Base-by-base conservation (phyloP, 192 early-diverging fungal species). In the Coemansia sp. region DNA sequence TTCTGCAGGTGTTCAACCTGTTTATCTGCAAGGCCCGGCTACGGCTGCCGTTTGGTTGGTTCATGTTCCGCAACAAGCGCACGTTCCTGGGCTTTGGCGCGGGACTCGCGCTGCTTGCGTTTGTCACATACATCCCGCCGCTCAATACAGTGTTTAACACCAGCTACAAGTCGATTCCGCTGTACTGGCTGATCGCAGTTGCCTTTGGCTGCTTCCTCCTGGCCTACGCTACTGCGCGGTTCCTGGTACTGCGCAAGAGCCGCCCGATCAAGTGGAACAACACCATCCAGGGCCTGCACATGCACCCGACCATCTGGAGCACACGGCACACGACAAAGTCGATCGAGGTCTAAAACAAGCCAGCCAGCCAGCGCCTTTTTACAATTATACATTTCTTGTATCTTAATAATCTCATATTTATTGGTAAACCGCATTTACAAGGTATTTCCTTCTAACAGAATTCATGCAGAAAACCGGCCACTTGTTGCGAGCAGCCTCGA, bases 1-100 rank as follows among this genome's bases (percentile, higher is more conserved):
- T 80, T 20, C 83, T 88, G 80, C 96, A 98, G 72, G 88, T 92
- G 63, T 96, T 94, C 86, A 98, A 98, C 83, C 69, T 95, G 85
- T 97, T 98, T 73, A 91, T 91, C 18, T 92, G 90, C 83, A 98
- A 97, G 85, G 88, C 90, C 48, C 73, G 90, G 14, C 82, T 89
- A 57, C 77, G 84, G 5, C 64, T 94, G 62, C 94, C 93, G 18
- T 89, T 95, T 68, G 91, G 92, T 8, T 76, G 67, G 64, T 90
- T 90, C 74, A 91, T 93, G 85, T 91, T 95, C 79, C 75, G 85
- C 33, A 98, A 98, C 86, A 66, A 64, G 20, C 71, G 75, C 18
- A 88, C 84, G 16, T 96, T 92, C 72, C 45, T 83, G 67, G 89
- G 91, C 52, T 82, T 94, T 34, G n/a, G 87, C 54, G 77, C 75